Evolutionary conservation across 345 rosid species (phyloP).

Genomic region (Gossypium anomalum): DNA sequence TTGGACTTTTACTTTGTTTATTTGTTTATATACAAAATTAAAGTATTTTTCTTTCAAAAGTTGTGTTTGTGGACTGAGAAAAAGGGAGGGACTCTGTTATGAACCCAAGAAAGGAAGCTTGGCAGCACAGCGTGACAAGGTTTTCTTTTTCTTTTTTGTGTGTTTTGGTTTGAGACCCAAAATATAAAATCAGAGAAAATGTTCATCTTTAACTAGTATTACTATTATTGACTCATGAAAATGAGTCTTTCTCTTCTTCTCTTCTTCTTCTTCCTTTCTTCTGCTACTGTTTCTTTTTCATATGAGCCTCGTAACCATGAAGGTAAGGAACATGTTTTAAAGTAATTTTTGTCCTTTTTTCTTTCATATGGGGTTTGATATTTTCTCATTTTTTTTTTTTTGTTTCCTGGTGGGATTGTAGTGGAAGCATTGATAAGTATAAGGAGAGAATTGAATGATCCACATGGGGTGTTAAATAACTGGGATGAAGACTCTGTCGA

Average conservation of each 20-base stretch:
- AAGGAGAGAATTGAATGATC: constrained; percentile 55
- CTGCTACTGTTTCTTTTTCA: constrained; percentile 33
- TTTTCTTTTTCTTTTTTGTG: background rate
- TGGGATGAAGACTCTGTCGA: constrained; percentile 96
- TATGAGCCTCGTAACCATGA: constrained; percentile 87
- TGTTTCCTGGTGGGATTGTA: constrained; percentile 19
- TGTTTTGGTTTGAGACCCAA: background rate
- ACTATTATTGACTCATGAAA: background rate
- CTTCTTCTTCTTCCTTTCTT: constrained; percentile 23
- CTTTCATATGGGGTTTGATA: background rate
- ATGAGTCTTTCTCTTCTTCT: constrained; percentile 22
- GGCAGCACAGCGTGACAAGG: background rate
- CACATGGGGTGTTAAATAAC: constrained; percentile 80
- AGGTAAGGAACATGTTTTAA: constrained; percentile 37
- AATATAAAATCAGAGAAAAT: background rate
- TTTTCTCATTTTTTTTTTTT: background rate
- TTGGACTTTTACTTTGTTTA: background rate
- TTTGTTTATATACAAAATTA: background rate
- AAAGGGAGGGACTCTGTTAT: constrained; percentile 13
- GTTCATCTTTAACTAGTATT: constrained; percentile 16
- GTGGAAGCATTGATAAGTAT: constrained; percentile 81
- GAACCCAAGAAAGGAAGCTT: constrained; percentile 30
- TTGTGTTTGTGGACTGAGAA: constrained; percentile 25
- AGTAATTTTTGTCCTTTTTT: background rate
- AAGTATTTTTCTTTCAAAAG: constrained; percentile 17